phyloP scores from a whole-genome alignment of 2,329 filamentous ascomycete genomes.

The Aspergillus ochraceus region DNA sequence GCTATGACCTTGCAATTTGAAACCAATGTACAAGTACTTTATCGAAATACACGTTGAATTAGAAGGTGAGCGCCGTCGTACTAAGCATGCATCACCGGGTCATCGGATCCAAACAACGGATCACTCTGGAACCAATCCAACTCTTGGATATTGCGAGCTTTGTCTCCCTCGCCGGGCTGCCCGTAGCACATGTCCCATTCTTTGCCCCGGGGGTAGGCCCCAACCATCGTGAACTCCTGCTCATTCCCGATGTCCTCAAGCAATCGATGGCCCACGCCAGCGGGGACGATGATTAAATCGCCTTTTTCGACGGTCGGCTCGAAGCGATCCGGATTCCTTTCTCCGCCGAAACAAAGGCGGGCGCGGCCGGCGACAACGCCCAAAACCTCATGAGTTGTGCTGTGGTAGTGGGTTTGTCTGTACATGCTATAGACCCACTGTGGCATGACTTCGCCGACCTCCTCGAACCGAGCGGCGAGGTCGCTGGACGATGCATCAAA shows the following conservation, averaged over 20 bases:
- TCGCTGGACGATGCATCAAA: constrained; percentile 53
- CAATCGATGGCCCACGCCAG: constrained; percentile 65
- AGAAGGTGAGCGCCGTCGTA: constrained; percentile 1
- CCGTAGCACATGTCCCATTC: constrained; percentile 75
- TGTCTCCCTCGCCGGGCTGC: constrained; percentile 54
- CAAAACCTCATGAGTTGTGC: constrained; percentile 66
- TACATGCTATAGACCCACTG: constrained; percentile 74
- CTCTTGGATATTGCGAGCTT: constrained; percentile 49
- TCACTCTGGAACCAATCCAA: constrained; percentile 61
- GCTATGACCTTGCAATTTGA: constrained; percentile 14
- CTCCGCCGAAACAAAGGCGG: constrained; percentile 65
- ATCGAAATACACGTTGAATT: neutral
- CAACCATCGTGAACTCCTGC: constrained; percentile 65
- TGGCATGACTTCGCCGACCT: constrained; percentile 57
- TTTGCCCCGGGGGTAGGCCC: constrained; percentile 59
- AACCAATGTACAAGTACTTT: constrained; percentile 12
- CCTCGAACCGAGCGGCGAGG: constrained; percentile 58
- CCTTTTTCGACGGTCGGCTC: constrained; percentile 58
- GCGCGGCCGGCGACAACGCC: constrained; percentile 60
- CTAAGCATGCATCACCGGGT: constrained; percentile 49
- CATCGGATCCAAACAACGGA: constrained; percentile 59
- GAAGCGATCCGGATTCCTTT: constrained; percentile 58
- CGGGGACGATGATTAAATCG: constrained; percentile 66
- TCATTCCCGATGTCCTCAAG: constrained; percentile 53
- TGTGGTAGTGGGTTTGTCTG: constrained; percentile 65